Percentiles rank a stretch among this genome's conserved stretches.
These are phyloP conservation scores for Xylaria cubensis DNA, from an alignment of 495 filamentous ascomycete species.

Conservation along the genomic window DNA sequence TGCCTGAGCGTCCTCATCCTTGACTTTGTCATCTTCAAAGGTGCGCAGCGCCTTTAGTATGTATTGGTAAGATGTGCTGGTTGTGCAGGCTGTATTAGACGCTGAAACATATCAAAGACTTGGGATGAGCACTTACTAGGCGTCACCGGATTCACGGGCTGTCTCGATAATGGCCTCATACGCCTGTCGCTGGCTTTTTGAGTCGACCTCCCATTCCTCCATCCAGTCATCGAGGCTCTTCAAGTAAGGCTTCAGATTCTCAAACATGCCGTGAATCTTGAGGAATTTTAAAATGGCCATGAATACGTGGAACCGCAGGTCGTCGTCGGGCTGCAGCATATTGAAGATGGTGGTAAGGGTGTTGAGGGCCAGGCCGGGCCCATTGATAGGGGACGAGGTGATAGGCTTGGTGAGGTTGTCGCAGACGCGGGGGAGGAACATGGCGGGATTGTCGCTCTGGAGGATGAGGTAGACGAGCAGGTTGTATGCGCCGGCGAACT, in stretches of 20 bases:
- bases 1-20: constrained; percentile 74
- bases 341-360: constrained; percentile 97
- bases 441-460: constrained; percentile 80
- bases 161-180: constrained; percentile 80
- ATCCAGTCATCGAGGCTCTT: constrained; percentile 83
- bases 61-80: constrained; percentile 76
- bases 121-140: constrained; percentile 58
- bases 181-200: constrained; percentile 80
- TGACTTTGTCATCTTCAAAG: constrained; percentile 74
- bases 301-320: constrained; percentile 86
- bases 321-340: constrained; percentile 75
- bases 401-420: constrained; percentile 85
- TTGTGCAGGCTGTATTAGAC: constrained; percentile 30
- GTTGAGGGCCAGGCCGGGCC: constrained; percentile 80
- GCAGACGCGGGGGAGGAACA: constrained; percentile 86
- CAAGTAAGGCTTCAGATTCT: constrained; percentile 79
- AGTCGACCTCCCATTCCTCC: constrained; percentile 78
- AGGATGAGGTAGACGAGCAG: constrained; percentile 90
- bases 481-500: constrained; percentile 94
- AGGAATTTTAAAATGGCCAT: constrained; percentile 82
- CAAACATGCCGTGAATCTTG: constrained; percentile 73
- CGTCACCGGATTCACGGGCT: constrained; percentile 76
- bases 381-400: constrained; percentile 81
- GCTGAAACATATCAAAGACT: background rate
- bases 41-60: constrained; percentile 83